Base-by-base conservation (phyloP, 495 filamentous ascomycete species). In the Bathelium albidoporum region DNA sequence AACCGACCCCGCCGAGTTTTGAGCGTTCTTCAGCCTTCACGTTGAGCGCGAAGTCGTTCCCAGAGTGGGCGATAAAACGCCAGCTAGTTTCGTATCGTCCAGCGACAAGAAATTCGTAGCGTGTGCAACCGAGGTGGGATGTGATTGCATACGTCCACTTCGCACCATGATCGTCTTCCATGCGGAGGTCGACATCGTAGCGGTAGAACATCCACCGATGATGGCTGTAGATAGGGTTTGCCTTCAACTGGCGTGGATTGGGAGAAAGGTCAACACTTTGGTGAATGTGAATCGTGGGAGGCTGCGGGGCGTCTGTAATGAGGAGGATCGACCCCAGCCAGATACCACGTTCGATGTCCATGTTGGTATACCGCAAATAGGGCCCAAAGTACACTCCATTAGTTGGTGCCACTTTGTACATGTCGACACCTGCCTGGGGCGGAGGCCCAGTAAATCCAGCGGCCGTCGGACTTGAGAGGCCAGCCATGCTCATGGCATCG, bases 341-440 rank as follows among this genome's bases (percentile, higher is more conserved):
- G 34, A 92, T 66, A 1, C 95, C 94, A 68, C 85, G 87, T 71
- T 97, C 92, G 36, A 97, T 69, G 63, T 98, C 89, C 92, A 98
- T 97, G 70, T 98, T 98, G 3, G 90, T 89, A 70, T 98, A 98
- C 65, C 92, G 80, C 45, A 98, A 80, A 72, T 97, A 97, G 0
- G 94, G 94, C 0, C 94, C 94, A 73, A 98, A 97, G 73, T 97
- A 98, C 18, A 97, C 94, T n/a, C 91, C 92, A 64, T 98, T 98
- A 1, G 90, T 95, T 3, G 94, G 91, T 53, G 86, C 85, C 58
- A 96, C 83, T 69, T 94, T 96, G 77, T 95, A 98, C 76, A 95
- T 79, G 62, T 95, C 91, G 2, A 98, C 85, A 1, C 94, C 94
- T 41, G 89, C 86, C 63, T 78, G 85, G 12, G 93, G 94, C 0